A percentile compares a stretch with the other conserved stretches of the same genome.
Evolutionary conservation across 495 filamentous ascomycete genomes (phyloP).

Genomic region (Wilcoxina mikolae): DNA sequence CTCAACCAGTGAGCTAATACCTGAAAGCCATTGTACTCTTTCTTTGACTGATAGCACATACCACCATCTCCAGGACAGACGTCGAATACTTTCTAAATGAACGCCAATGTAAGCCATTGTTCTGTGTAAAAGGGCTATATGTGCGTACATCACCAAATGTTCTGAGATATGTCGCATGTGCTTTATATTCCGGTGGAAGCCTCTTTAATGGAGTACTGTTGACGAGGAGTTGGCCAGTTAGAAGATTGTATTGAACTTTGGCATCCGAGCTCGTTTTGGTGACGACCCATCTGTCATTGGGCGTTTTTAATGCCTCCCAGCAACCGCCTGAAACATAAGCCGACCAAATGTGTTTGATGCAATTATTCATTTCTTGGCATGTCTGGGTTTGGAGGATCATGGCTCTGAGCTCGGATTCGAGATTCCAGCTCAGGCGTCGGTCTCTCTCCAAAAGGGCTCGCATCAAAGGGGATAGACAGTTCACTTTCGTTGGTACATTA

Average conservation of each 20-base stretch:
- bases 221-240: slow-evolving; percentile 43
- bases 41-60: not conserved
- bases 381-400: not conserved
- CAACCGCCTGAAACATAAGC: slow-evolving; percentile 23
- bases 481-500: slow-evolving; percentile 7
- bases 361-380: slow-evolving; percentile 27
- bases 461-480: not conserved
- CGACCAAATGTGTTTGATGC: slow-evolving; percentile 32
- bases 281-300: slow-evolving; percentile 28
- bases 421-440: slow-evolving; percentile 5
- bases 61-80: not conserved
- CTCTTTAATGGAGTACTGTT: slow-evolving; percentile 39
- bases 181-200: slow-evolving; percentile 36
- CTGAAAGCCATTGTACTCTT: not conserved
- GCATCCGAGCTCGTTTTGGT: slow-evolving; percentile 18
- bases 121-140: slow-evolving; percentile 13
- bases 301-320: slow-evolving; percentile 21
- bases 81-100: not conserved
- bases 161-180: slow-evolving; percentile 31
- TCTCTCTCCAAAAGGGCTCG: slow-evolving; percentile 5
- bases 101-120: no score
- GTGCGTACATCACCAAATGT: slow-evolving; percentile 35
- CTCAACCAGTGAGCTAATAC: not conserved
- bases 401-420: slow-evolving; percentile 2
- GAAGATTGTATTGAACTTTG: slow-evolving; percentile 38